Base-by-base conservation (phyloP, 768 basidiomycete species). In the Cystobasidiopsis lactophilus region DNA sequence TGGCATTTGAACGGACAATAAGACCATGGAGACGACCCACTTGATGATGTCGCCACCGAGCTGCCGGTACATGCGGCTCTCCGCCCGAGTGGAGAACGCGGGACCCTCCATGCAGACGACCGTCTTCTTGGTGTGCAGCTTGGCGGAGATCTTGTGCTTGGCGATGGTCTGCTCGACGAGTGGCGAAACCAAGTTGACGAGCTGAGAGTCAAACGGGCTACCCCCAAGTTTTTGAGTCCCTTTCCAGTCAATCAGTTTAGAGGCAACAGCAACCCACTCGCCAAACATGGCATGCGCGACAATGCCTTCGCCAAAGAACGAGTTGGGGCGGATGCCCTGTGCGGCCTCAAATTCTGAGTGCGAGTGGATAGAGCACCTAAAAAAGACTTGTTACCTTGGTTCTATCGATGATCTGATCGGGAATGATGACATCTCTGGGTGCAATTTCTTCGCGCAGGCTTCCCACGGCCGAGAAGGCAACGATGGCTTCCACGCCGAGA, bases 71-170 rank as follows among this genome's bases (percentile, higher is more conserved):
- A 93, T 86, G 61, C 75, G 61, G 62, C 84, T 88, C 74, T 98
- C 91, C 18, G 91, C 91, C 35, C 91, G 71, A n/a, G 91, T 98
- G 52, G 86, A 91, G 72, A 98, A 98, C 68, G 86, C 53, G 30
- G 83, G 83, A 46, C 89, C 89, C 65, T 96, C 88, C 85, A 96
- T 96, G 64, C 85, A 88, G 45, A 96, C 80, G 53, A 95, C 76
- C 19, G 78, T 80, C 72, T 80, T 86, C 27, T 76, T 80, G 49
- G 75, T 77, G 66, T 86, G 84, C 51, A 96, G 66, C 51, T 56
- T 27, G 58, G 59, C 45, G n/a, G 57, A 56, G 40, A 59, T 52
- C 67, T 75, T 69, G 35, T 79, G 76, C 1, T 72, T 74, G 53
- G 55, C 66, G 1, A 77, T 79, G 33, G 77, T 84, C 55, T 72